Evolutionary conservation across 208 protist genomes (phyloP), one percentile per base, ranked within the genome.

Genomic region (Trypanosoma melophagium): DNA sequence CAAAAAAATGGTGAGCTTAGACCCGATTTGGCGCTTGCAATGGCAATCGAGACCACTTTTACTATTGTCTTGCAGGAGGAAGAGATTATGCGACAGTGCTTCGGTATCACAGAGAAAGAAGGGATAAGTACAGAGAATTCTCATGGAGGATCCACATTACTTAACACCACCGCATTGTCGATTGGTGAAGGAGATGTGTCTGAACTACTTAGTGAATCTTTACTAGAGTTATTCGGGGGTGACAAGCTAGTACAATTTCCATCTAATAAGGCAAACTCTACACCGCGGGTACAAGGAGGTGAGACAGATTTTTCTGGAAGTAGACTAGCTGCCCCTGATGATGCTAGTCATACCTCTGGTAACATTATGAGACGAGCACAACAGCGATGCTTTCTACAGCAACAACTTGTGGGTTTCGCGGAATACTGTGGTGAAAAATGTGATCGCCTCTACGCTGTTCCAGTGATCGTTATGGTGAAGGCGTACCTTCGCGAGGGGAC

Each of bases 401-500:
- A 62, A 12, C 71, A 86, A 53, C 61, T 94, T 49, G 77, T 79
- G 17, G 70, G 78, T 22, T 52, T 94, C 22, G 66, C 75, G 3
- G 54, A 71, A 60, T 93, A 85, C 57, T 69, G 90, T 40, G 75
- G 84, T 47, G 79, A 91, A 17, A 80, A 84, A 63, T 96, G 90
- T 60, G 90, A 96, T 69, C 79, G 87, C 44, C 79, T 93, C 28
- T 94, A 94, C 72, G 76, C 82, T 49, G 62, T 96, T 9, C 87
- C 86, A 16, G 74, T 86, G 12, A 79, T 94, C 19, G 88, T 81
- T 66, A 94, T 94, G 87, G 45, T 96, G 22, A 62, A 79, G 4
- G 84, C 80, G 21, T 93, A 92, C 72, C 79, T 66, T 35, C 55
- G 69, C 50, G 61, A 58, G 10, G 67, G 57, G 2, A 61, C 69